Base-by-base conservation (phyloP, 2,329 filamentous ascomycete genomes). In the Fusarium nurragi region DNA sequence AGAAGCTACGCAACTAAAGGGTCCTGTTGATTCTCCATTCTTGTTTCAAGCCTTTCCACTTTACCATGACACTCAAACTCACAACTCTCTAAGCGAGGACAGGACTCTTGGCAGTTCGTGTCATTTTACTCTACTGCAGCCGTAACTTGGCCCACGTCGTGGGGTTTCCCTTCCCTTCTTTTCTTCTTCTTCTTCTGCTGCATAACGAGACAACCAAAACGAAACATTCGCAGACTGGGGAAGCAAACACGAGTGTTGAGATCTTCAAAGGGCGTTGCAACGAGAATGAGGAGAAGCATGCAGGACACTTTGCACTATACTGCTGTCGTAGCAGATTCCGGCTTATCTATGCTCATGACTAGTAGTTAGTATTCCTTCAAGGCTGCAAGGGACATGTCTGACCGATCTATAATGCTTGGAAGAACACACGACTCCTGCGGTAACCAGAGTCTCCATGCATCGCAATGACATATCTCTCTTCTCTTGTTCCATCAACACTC, bases 71-170 rank as follows among this genome's bases (percentile, higher is more conserved):
- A 51, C 43, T 60, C 64, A 67, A 67, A 64, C 63, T 45, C 63
- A 40, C 22, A 28, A 34, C 22, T 50, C 58, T 67, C 53, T 64
- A 66, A 66, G 64, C 64, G 64, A 66, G 59, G 45, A 38, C 49
- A 37, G 28, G n/a, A 54, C 19, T 46, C 57, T 60, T 60, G 57
- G 36, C 54, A 41, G 34, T 48, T 48, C 30, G 22, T 44, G 36
- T 34, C 30, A n/a, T 22, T 38, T n/a, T 23, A 19, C 22, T 54
- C 14, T 19, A 40, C 23, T 40, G n/a, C 34, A 40, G 26, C 45
- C 40, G 26, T 40, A 40, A 30, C 26, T 34, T 22, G 26, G 32
- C 38, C 19, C 34, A 25, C 47, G 30, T 26, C 12, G 19, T 47
- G 22, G 39, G 21, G 12, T 13, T 39, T 39, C 18, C 28, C 39